phyloP scores from a whole-genome alignment of 805 yeast species.

The Lipomyces sp. region DNA sequence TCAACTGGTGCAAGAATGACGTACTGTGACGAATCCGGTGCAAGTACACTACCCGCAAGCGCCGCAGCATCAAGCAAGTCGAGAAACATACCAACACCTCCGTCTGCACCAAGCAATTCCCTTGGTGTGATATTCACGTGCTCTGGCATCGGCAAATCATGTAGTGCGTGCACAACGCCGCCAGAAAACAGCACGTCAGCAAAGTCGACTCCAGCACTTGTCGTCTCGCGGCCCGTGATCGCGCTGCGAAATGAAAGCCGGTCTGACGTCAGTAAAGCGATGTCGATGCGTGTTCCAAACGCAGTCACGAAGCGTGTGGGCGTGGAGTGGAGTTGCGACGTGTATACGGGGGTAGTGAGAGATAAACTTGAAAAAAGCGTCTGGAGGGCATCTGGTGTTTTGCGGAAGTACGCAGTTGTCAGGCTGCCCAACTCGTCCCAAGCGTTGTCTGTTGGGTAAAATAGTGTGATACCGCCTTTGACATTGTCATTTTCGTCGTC shows the following conservation, averaged over 20 bases:
- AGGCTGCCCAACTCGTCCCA: conserved; percentile 22
- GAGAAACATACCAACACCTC: conserved; percentile 8
- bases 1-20: conserved; percentile 23
- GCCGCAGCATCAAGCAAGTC: conserved; percentile 15
- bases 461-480: conserved; percentile 14
- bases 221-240: neutral
- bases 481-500: conserved; percentile 6
- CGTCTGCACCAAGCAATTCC: conserved; percentile 16
- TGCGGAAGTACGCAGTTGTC: conserved; percentile 6
- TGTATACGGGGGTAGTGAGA: conserved; percentile 19
- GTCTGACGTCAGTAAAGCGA: neutral
- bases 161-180: conserved; percentile 22
- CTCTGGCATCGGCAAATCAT: conserved; percentile 21
- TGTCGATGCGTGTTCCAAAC: conserved; percentile 12
- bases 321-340: neutral
- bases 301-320: conserved; percentile 4
- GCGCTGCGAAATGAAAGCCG: conserved; percentile 1
- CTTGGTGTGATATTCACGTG: conserved; percentile 19
- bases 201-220: neutral
- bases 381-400: conserved; percentile 9
- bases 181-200: conserved; percentile 15
- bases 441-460: conserved; percentile 20
- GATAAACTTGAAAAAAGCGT: conserved; percentile 11
- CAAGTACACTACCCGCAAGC: conserved; percentile 5
- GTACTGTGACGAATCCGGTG: conserved; percentile 8